Evolutionary conservation across 2,329 filamentous ascomycete species (phyloP), one percentile per base, ranked within the genome.

Genomic region (Colletotrichum sublineola): DNA sequence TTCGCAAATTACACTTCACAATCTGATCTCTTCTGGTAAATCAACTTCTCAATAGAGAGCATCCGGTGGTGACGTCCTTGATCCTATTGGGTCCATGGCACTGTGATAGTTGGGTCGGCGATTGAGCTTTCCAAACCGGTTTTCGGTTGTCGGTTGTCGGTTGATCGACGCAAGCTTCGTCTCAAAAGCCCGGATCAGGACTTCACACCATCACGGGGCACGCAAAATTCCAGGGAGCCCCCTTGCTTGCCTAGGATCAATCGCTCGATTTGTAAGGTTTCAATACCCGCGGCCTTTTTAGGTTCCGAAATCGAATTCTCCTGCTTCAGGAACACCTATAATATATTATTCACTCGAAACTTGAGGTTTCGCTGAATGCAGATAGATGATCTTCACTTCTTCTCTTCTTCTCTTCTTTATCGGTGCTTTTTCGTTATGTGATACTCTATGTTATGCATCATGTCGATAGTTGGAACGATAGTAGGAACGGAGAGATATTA

Each of bases 261-360:
- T 24, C n/a, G 18, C 11, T 38, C 20, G 14, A 62, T 1, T 38
- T 50, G 1, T 2, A 38, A 24, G n/a, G 44, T n/a, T 33, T 8
- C 6, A 62, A 50, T 38, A 62, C 31, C 31, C 58, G 31, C 6
- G 9, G 11, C 7, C 9, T 18, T 38, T 50, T 18, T 12, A 15
- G 11, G 2, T 6, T 5, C 6, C 3, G 12, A 36, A 31, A 2
- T 29, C 7, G 12, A 1, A 7, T 8, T 36, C 0, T 24, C 31
- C 6, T 20, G n/a, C 9, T 12, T n/a, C 48, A 31, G 24, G 4
- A 24, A 2, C 24, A 52, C 2, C 5, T 11, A 24, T 4, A 29
- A 24, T 12, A 14, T 33, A 18, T 7, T 4, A 15, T 33, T 12
- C 29, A 20, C 50, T 33, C 7, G 15, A 9, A 4, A 20, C 5